Evolutionary conservation across 192 early-diverging fungal species (phyloP).

Genomic region (Umbelopsis isabellina): DNA sequence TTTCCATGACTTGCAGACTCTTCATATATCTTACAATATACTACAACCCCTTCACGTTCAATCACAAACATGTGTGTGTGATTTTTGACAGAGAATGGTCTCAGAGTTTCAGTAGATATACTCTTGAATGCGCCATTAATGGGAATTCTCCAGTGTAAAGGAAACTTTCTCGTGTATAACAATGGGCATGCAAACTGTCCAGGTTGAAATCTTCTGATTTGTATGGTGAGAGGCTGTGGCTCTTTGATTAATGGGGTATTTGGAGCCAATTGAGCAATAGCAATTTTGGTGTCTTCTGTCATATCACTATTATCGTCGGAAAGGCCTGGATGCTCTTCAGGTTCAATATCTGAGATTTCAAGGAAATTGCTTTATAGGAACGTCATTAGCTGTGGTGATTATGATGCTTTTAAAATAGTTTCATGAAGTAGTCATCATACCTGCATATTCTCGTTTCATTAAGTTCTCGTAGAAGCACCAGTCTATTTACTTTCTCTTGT

Average conservation of each 20-base stretch:
- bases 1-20: neutral
- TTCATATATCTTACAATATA: slow-evolving; percentile 57
- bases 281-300: neutral
- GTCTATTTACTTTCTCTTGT: slow-evolving; percentile 64
- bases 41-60: slow-evolving; percentile 55
- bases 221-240: neutral
- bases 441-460: slow-evolving; percentile 66
- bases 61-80: slow-evolving; percentile 74
- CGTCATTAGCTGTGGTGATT: neutral
- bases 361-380: slow-evolving; percentile 50
- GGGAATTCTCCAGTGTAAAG: slow-evolving; percentile 73
- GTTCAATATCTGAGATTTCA: slow-evolving; percentile 43
- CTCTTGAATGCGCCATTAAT: slow-evolving; percentile 66
- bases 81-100: slow-evolving; percentile 67
- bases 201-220: slow-evolving; percentile 38
- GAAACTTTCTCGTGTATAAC: slow-evolving; percentile 63
- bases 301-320: slow-evolving; percentile 32
- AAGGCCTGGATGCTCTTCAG: slow-evolving; percentile 41
- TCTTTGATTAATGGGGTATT: neutral
- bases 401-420: too few relatives aligned
- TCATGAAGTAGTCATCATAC: slow-evolving; percentile 29
- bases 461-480: slow-evolving; percentile 62
- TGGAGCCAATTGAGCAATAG: neutral
- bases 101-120: slow-evolving; percentile 54
- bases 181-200: slow-evolving; percentile 75